Percentiles rank a stretch among this genome's conserved stretches.
phyloP scores from a whole-genome alignment of 345 rosid species.

The Fremontodendron californicum region DNA sequence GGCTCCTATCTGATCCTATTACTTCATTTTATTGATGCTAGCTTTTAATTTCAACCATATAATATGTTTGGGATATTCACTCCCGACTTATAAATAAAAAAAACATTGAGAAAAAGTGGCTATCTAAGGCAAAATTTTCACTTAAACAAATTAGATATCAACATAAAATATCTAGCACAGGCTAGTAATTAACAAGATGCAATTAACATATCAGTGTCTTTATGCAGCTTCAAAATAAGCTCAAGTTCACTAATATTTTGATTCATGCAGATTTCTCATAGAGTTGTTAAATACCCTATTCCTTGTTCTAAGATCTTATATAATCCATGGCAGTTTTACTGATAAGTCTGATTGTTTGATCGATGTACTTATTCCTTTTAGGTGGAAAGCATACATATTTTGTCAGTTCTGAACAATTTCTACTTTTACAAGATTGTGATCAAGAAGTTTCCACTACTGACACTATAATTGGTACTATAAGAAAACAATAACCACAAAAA shows the following conservation, averaged over 20 bases:
- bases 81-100: too few relatives aligned
- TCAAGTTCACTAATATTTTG: neutral
- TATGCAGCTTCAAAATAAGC: neutral
- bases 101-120: neutral
- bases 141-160: too few relatives aligned
- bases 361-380: neutral
- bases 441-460: neutral
- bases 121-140: too few relatives aligned
- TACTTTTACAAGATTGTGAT: neutral
- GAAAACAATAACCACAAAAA: neutral
- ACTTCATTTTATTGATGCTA: too few relatives aligned
- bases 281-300: neutral
- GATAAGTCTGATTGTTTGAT: neutral
- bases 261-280: neutral
- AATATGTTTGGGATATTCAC: too few relatives aligned
- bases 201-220: too few relatives aligned
- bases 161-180: too few relatives aligned
- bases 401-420: neutral
- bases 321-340: neutral
- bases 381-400: neutral
- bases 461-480: neutral
- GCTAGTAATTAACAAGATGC: too few relatives aligned
- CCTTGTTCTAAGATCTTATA: neutral
- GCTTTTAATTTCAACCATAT: too few relatives aligned
- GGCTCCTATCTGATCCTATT: too few relatives aligned